Base-by-base conservation (phyloP, 208 protist genomes). In the Trypanosoma avium region DNA sequence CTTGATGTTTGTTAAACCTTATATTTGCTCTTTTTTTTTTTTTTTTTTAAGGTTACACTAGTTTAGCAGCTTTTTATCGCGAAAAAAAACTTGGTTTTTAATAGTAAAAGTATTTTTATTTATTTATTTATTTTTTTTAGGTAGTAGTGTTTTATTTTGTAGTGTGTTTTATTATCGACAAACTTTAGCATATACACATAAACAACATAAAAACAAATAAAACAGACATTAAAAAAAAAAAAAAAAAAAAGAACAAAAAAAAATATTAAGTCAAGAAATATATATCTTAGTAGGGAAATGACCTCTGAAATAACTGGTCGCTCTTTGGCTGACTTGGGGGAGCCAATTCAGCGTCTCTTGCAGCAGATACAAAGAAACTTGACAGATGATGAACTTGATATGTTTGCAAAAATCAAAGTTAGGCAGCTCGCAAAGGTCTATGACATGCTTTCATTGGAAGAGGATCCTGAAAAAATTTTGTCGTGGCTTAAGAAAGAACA, bases 381-480 rank as follows among this genome's bases (percentile, higher is more conserved):
- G n/a, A 60, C 47, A 12, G 61, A 78, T 46, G 57, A 66, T 10
- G 67, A 70, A 36, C 57, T 78, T 36, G 49, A 65, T 32, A 45
- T 78, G 6, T 63, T 68, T 53, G n/a, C 57, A 0, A 61, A 70
- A 3, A 57, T 78, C 13, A 75, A 52, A 27, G 73, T 78, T 8
- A 26, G 67, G 3, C 73, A 78, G 60, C 43, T 78, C 22, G 73
- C 73, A n/a, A 78, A 74, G 46, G 61, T 78, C 0, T 78, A 71
- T 63, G 73, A 78, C 43, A 78, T 78, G 67, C 60, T 78, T n/a
- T 57, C 48, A 13, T 57, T 73, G 59, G 67, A 69, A 26, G 66
- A 78, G 49, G 73, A 78, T 35, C 66, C 73, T 4, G 73, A 78
- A 35, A 78, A 60, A 54, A 78, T 78, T 61, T 35, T 78, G 32